Base-by-base conservation (phyloP, 2,329 filamentous ascomycete species). In the Venturiaceae sp. region DNA sequence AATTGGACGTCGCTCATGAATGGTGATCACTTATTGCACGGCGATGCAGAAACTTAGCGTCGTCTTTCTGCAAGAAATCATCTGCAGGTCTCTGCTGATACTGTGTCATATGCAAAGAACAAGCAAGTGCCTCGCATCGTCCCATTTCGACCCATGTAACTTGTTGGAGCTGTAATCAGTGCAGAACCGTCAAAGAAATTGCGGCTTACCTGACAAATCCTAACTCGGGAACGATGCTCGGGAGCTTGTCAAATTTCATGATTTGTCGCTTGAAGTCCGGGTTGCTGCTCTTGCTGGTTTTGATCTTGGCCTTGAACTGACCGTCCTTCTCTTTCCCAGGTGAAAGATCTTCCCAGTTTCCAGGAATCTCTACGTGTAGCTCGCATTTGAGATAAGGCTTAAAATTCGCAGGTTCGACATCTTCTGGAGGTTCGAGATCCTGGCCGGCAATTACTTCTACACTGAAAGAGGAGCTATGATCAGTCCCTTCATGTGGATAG, bases 371-470 rank as follows among this genome's bases (percentile, higher is more conserved):
- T 16, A 92, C 83, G 69, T 95, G 90, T 58, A 96, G 73, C 68
- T 94, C 87, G 62, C 86, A 86, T 68, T 87, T 90, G 65, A 96
- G 81, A 60, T 88, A 83, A 1, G 90, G 90, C 39, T 84, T 83
- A 62, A 94, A 88, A 23, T 80, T 76, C 61, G 78, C 80, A 23
- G 77, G 73, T 21, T 77, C 76, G 32, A 75, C 74, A 62, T 80
- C 79, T 32, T 77, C 76, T 1, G 74, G 70, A 32, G 88, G 81
- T 0, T 94, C 73, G 0, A 88, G 86, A 60, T 87, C 80, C 68
- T 95, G 89, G 1, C 84, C 92, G 5, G 88, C 89, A 60, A 90
- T 80, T 28, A 96, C 73, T 34, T 84, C 87, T 63, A 96, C 85
- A 53, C 74, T 79, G 8, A 96, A 33, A 14, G 36, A 30, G 16